A percentile compares a stretch with the other conserved stretches of the same genome.
Conservation (phyloP, 306 rosid genomes). For the Medicago ruthenica region DNA sequence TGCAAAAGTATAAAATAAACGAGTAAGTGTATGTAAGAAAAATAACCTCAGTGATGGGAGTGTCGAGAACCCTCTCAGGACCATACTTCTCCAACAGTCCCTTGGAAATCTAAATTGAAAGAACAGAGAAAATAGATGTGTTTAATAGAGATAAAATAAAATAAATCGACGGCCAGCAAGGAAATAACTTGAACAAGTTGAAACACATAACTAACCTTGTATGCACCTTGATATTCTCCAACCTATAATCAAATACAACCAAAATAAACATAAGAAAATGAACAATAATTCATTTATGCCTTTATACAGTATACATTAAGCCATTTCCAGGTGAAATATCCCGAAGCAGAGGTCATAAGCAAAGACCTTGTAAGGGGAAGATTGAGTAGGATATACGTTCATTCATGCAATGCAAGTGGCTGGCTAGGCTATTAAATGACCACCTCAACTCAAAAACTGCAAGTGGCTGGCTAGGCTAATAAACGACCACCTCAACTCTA, state of each 20-base stretch:
- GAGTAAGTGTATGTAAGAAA: slow-evolving; percentile 39
- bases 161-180: slow-evolving; percentile 12
- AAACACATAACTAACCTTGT: slow-evolving; percentile 70
- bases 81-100: slow-evolving; percentile 97
- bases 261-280: slow-evolving; percentile 36
- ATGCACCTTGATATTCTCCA: slow-evolving; percentile 99
- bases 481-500: not conserved
- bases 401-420: not conserved
- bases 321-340: not conserved
- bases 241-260: slow-evolving; percentile 62
- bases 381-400: too few relatives aligned
- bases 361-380: too few relatives aligned
- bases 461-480: not conserved
- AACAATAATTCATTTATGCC: too few relatives aligned
- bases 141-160: not conserved
- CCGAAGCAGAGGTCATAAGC: too few relatives aligned
- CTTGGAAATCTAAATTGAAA: slow-evolving; percentile 70
- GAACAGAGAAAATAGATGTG: slow-evolving; percentile 6
- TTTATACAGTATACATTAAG: too few relatives aligned
- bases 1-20: slow-evolving; percentile 19
- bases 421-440: not conserved
- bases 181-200: not conserved
- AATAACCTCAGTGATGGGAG: slow-evolving; percentile 96
- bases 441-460: not conserved
- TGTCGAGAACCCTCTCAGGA: slow-evolving; percentile 96